A percentile compares a stretch with the other conserved stretches of the same genome.
Conservation (phyloP, 139 green algal species). For the Diplosphaera chodatii region DNA sequence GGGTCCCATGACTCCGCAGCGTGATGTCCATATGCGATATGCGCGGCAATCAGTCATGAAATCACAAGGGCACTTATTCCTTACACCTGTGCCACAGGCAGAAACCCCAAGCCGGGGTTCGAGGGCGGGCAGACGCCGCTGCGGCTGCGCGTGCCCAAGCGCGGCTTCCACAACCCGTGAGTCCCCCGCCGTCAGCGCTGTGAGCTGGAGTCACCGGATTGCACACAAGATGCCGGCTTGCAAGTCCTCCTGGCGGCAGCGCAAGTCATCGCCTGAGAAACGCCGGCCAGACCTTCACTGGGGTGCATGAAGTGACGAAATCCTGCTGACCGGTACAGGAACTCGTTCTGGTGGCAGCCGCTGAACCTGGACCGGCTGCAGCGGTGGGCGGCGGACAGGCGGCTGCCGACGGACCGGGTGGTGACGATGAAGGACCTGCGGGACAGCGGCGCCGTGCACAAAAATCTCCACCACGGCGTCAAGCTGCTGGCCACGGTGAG, state of each 20-base stretch:
- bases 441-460: slow-evolving; percentile 54
- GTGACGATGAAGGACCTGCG: slow-evolving; percentile 90
- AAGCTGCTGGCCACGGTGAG: slow-evolving; percentile 74
- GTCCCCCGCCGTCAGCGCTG: neutral
- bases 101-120: slow-evolving; percentile 53
- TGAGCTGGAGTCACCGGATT: too few species aligned
- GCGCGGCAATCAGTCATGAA: too few species aligned
- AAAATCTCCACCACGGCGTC: slow-evolving; percentile 70
- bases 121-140: slow-evolving; percentile 80
- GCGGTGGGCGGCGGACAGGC: slow-evolving; percentile 51
- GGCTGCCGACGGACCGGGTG: slow-evolving; percentile 52
- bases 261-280: too few species aligned
- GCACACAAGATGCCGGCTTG: too few species aligned
- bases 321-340: too few species aligned
- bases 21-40: too few species aligned
- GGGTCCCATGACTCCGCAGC: too few species aligned
- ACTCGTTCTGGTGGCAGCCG: slow-evolving; percentile 42
- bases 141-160: slow-evolving; percentile 47
- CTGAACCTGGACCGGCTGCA: slow-evolving; percentile 63
- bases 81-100: slow-evolving; percentile 19
- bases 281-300: too few species aligned
- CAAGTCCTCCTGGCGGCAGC: too few species aligned
- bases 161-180: slow-evolving; percentile 65
- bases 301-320: too few species aligned
- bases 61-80: too few species aligned